Conservation (phyloP, 1,284 basidiomycete genomes). For the Hymenochaete sp. region DNA sequence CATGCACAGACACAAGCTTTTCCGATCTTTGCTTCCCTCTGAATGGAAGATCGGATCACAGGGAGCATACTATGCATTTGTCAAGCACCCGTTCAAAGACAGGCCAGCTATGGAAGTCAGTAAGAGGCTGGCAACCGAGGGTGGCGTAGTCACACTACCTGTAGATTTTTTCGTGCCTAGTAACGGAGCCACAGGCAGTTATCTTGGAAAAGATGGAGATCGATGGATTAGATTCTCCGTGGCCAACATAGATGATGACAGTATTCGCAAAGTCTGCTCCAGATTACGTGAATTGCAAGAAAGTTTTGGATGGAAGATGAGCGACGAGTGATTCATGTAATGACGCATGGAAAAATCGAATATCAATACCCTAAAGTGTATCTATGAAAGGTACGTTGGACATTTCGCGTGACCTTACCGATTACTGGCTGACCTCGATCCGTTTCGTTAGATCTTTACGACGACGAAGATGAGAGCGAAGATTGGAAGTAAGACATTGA, state of each 20-base stretch:
- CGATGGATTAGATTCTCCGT: slow-evolving; percentile 73
- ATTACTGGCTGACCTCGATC: too few relatives aligned
- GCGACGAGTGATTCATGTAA: too few relatives aligned
- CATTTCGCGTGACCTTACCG: too few relatives aligned
- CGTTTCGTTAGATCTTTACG: too few relatives aligned
- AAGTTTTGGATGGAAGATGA: slow-evolving; percentile 15
- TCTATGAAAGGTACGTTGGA: slow-evolving; percentile 1
- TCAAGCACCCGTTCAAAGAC: slow-evolving; percentile 57
- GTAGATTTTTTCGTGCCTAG: slow-evolving; percentile 54
- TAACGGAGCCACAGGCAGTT: slow-evolving; percentile 26
- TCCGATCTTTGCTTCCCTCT: slow-evolving; percentile 38
- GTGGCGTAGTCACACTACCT: slow-evolving; percentile 64
- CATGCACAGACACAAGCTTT: slow-evolving; percentile 49
- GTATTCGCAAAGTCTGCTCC: slow-evolving; percentile 49
- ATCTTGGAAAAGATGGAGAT: too few relatives aligned
- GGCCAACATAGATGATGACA: slow-evolving; percentile 68
- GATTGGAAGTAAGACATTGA: too few relatives aligned
- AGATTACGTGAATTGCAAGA: slow-evolving; percentile 41
- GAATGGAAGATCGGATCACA: slow-evolving; percentile 57
- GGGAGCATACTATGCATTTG: slow-evolving; percentile 72
- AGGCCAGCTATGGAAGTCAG: slow-evolving; percentile 48
- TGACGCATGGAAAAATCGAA: too few relatives aligned
- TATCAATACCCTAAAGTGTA: too few relatives aligned
- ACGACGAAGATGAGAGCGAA: too few relatives aligned
- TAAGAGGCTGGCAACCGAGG: slow-evolving; percentile 46